Evolutionary conservation across 139 green algal genomes (phyloP), one percentile per base, ranked within the genome.

Genomic region (Tetraselmis striata): DNA sequence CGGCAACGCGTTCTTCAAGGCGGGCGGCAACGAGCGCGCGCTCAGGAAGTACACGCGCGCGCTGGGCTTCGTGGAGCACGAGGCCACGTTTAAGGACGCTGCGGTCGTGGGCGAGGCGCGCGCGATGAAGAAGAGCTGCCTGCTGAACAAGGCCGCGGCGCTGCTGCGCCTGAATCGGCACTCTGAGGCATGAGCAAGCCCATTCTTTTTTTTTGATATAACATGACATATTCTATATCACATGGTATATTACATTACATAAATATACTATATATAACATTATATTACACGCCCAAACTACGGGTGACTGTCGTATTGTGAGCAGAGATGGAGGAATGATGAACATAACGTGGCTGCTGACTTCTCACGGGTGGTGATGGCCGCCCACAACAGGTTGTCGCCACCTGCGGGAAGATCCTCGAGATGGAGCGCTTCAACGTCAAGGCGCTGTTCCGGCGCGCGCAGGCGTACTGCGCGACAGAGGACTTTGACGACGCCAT

Each of bases 391-490:
- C 25, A 67, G 25, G 29, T 82, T 1, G 28, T 28, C 23, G n/a
- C n/a, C 23, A 5, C 22, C 28, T 80, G 77, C 29, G 2, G 28
- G 28, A 29, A 93, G 88, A 95, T 95, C 29, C 86, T 99, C 30
- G 94, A 97, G 67, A 29, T 87, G 27, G 94, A 98, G 75, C 26
- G 83, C 26, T n/a, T 29, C 80, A 97, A 98, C 87, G 88, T 96
- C 75, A 99, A 99, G 90, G 96, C 94, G 22, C 90, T 98, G 77
- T 99, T 95, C 89, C 87, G 96, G 32, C 83, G 94, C 0, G 95
- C 96, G 0, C 96, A 98, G 80, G 91, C 91, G 78, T 29, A 78
- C 76, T 28, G 77, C 32, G 59, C 77, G 24, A 85, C 75, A 1
- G 77, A 83, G 23, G 95, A 98, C 77, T 92, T 90, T 59, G 83